Base-by-base conservation (phyloP, 176 grass and related monocot genomes). In the Musa itinerans region DNA sequence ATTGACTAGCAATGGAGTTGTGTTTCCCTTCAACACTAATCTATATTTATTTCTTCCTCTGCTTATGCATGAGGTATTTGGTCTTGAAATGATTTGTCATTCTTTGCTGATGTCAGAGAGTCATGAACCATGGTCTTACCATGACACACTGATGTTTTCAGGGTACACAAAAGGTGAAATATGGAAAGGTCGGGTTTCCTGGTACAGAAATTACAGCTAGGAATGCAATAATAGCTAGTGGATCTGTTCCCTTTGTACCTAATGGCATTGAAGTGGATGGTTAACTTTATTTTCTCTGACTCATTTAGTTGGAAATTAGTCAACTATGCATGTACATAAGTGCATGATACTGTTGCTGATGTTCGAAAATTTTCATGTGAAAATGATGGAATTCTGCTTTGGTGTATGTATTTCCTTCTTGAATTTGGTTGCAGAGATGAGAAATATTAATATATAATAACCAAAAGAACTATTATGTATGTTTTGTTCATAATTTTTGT, bases 221-320 rank as follows among this genome's bases (percentile, higher is more conserved):
- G 65, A 89, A 97, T 80, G 93, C 91, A 62, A 93, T 97, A 77
- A 97, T 97, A 82, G 90, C 90, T 20, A 97, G 90, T 71, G 90
- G 90, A 55, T 97, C 94, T 74, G 83, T 89, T 80, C 94, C 94
- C 75, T 93, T 97, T 87, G 90, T 93, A 77, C 94, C 94, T 11
- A 91, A 97, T 82, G 94, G 94, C 77, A 97, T 97, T 69, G 90
- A 97, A 89, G 68, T 97, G 88, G 90, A 93, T 82, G 88, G 94
- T 97, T 87, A 83, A 10, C 73, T 52, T 50, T 86, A 57, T 50
- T 68, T 86, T 23, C 51, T 67, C 73, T 27, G 49, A 78, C 23
- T 72, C 15, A 49, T 76, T 59, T 53, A 83, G 70, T 78, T 79
- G 63, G 53, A 84, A 34, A 74, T 80, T 77, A 50, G 27, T 63